Base-by-base conservation (phyloP, 225 moss, liverwort and hornwort species). In the Polytrichum commune region DNA sequence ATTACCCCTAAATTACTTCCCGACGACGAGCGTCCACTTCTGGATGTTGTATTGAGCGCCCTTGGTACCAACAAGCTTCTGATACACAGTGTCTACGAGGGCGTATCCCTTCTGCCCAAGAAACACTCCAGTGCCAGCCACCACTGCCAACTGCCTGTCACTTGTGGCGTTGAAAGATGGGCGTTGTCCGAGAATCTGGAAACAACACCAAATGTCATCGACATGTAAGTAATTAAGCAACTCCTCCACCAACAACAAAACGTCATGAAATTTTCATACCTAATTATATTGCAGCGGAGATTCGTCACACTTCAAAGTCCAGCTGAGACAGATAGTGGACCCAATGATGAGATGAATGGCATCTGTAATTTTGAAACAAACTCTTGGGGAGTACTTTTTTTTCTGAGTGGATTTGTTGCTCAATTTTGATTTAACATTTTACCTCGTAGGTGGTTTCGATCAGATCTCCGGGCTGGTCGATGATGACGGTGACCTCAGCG, bases 181-280 rank as follows among this genome's bases (percentile, higher is more conserved):
- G 6, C 70, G 70, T 25, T 71, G 70, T 29, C 70, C 70, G 22
- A 71, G 7, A 29, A 71, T 71, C 70, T 71, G 70, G 1, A 71
- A 19, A 23, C 58, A 29, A 60, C 54, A 58, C 46, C 46, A 46
- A 13, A 46, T 46, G 16, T 13, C 46, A 46, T 46, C 0, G 46
- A 46, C 26, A 26, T 26, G 26, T 26, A 26, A 26, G 26, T 26
- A 26, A 26, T 26, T 26, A 26, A 26, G 26, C 26, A 26, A 26
- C 26, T 26, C 26, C 26, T 1, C 26, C 1, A 26, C 3, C 10
- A 46, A 3, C 13, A 46, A 46, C 46, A 16, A 4, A 13, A 4
- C 1, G 13, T 46, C 16, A 46, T 38, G 38, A 13, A 38, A 38
- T 13, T 13, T 38, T 13, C 38, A 38, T 2, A 2, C 38, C 38